Base-by-base conservation (phyloP, 2,329 filamentous ascomycete species). In the Coniella lustricola region DNA sequence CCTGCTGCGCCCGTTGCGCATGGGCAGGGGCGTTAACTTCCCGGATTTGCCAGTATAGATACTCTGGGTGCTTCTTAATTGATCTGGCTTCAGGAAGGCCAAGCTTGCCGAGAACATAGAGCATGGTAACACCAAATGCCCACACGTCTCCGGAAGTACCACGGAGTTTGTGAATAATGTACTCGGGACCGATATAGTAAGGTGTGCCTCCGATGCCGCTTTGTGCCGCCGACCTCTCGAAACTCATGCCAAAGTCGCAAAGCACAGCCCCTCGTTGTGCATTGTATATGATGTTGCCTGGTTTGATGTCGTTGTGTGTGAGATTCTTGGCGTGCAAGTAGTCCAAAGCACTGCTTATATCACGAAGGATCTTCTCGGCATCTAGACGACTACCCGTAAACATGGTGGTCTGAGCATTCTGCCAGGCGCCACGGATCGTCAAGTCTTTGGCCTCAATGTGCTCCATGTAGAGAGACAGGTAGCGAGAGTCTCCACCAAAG, bases 281-380 rank as follows among this genome's bases (percentile, higher is more conserved):
- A 13, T 76, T 79, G 62, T 80, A 82, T 29, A 82, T 64, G 47
- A 81, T 80, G 53, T 81, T 82, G 54, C 72, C 75, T 1, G 78
- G 78, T 60, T 81, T 81, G 62, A 81, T 78, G 60, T 82, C 78
- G 62, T 81, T 82, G 62, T 82, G 78, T 12, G 79, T 73, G 18
- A 76, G 64, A 46, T 68, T 67, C 48, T 72, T 70, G 42, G 66
- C 65, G 60, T 82, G 78, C 31, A 82, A 68, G 59, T 81, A 81
- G 59, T 72, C 66, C 37, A 82, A 64, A 2, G 76, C 78, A 52
- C 70, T 66, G 17, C 73, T 63, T 44, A 79, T 77, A 57, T 81
- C 76, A 22, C 67, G 68, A 25, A 81, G 57, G 42, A 81, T 80
- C 16, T 73, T 71, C 46, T 66, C 44, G 7, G 74, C 76, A 50